A percentile compares a stretch with the other conserved stretches of the same genome.
Evolutionary conservation across 2,329 filamentous ascomycete species (phyloP).

Genomic region (Teratosphaeria gauchensis): DNA sequence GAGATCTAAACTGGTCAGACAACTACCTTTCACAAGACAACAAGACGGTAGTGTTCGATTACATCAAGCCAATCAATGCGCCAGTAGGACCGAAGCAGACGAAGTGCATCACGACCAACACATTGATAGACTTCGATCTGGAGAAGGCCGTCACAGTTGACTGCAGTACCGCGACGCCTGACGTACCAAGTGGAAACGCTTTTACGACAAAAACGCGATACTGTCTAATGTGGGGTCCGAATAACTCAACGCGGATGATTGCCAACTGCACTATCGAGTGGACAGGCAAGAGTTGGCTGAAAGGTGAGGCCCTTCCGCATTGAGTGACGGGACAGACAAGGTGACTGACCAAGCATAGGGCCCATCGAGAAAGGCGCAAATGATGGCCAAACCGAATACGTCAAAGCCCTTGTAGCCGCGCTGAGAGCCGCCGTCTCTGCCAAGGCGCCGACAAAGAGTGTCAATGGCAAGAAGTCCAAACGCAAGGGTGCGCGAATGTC

Average conservation of each 20-base stretch:
- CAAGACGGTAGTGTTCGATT: conserved; percentile 65
- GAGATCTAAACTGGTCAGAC: conserved; percentile 72
- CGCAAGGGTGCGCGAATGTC: conserved; percentile 44
- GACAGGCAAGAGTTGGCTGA: conserved; percentile 96
- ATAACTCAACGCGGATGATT: conserved; percentile 73
- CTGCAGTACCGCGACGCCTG: conserved; percentile 78
- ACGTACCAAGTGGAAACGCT: conserved; percentile 87
- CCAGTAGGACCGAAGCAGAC: conserved; percentile 88
- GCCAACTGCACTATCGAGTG: conserved; percentile 90
- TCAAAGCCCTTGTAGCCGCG: conserved; percentile 66
- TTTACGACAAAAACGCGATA: conserved; percentile 92
- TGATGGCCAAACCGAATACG: conserved; percentile 77
- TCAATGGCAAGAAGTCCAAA: conserved; percentile 35
- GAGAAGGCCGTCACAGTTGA: conserved; percentile 80
- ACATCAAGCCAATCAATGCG: conserved; percentile 80
- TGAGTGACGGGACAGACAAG: background rate
- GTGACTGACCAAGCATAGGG: conserved; percentile 41
- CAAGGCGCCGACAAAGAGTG: conserved; percentile 46
- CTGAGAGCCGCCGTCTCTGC: conserved; percentile 64
- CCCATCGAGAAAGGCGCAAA: conserved; percentile 93
- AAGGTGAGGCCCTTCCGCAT: conserved; percentile 50
- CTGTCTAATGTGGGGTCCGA: conserved; percentile 84
- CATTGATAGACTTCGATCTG: conserved; percentile 72
- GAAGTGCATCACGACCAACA: conserved; percentile 83
- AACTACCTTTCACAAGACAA: conserved; percentile 66